Evolutionary conservation across 768 basidiomycete species (phyloP), one percentile per base, ranked within the genome.

Genomic region (Tylopilus vinaceipallidus): DNA sequence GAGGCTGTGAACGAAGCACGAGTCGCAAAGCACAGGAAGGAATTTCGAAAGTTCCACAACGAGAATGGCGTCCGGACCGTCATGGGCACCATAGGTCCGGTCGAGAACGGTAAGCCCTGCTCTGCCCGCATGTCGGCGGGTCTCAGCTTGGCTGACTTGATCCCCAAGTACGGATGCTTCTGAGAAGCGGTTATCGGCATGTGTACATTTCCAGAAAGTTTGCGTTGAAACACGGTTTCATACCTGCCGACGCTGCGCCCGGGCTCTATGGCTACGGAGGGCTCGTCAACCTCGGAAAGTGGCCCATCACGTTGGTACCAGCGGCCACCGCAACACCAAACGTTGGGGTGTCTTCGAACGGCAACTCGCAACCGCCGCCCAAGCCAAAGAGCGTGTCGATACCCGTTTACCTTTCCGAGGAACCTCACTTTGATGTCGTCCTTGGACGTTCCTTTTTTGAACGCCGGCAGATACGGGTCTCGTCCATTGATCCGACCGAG

Each of bases 201-300:
- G 95, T 98, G 43, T 99, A 99, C 70, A 87, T 99, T 50, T 97
- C 94, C 12, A 81, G 97, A 47, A 86, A 88, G 63, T 99, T 98
- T 62, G 97, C 97, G 2, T 73, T 84, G 53, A 79, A 83, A 56
- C 82, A 97, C 64, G 87, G 86, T 2, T 92, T 99, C 66, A 88
- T 98, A 48, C 91, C 92, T 2, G 72, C 75, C 19, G 91, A 94
- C 55, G 88, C 93, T 49, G 82, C 83, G 1, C 93, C 91, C 7
- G 97, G 97, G 6, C 80, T 86, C 52, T 93, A 95, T 59, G 95
- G 97, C n/a, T 99, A 98, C 63, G 80, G 84, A 8, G 95, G 95
- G 4, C 75, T 91, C 9, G 81, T 92, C 47, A 90, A 85, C 64
- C 82, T 95, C 20, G 94, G 94, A 13, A 77, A 75, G 47, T 90